phyloP scores from a whole-genome alignment of 306 rosid genomes.

The Gastrolobium villosum region DNA sequence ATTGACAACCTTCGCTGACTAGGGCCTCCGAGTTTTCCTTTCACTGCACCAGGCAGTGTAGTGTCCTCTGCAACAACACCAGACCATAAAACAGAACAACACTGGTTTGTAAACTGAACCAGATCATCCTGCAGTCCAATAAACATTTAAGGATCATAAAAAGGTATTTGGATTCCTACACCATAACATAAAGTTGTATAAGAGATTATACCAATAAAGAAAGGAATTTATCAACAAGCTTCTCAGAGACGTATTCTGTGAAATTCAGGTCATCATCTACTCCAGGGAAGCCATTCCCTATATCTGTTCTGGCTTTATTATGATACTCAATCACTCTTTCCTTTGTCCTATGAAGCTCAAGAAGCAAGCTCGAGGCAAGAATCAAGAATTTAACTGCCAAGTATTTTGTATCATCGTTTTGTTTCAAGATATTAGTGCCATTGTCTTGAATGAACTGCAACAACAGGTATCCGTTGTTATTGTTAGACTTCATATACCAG shows the following conservation, averaged over 20 bases:
- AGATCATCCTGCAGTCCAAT: constrained; percentile 75
- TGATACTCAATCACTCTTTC: constrained; percentile 62
- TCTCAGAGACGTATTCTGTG: constrained; percentile 58
- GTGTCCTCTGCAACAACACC: constrained; percentile 54
- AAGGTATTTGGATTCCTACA: constrained; percentile 39
- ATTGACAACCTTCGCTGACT: constrained; percentile 92
- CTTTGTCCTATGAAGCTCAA: constrained; percentile 76
- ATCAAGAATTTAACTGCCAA: constrained; percentile 79
- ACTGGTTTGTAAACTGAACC: constrained; percentile 68
- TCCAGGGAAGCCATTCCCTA: constrained; percentile 49
- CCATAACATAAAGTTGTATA: constrained; percentile 22
- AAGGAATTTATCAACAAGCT: constrained; percentile 61
- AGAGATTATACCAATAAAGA: constrained; percentile 70
- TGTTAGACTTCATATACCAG: constrained; percentile 41
- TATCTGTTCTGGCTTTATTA: constrained; percentile 52
- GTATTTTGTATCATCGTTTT: constrained; percentile 54
- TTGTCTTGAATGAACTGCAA: constrained; percentile 74
- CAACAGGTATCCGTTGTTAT: constrained; percentile 23
- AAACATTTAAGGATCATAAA: constrained; percentile 44
- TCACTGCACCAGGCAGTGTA: constrained; percentile 80
- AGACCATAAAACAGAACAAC: constrained; percentile 82
- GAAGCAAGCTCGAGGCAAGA: constrained; percentile 72
- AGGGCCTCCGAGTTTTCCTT: constrained; percentile 97
- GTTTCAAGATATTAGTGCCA: constrained; percentile 61
- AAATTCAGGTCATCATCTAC: constrained; percentile 52